Percentiles rank a stretch among this genome's conserved stretches.
Conservation (phyloP, 192 early-diverging fungal species). For the Umbelopsis ramanniana region DNA sequence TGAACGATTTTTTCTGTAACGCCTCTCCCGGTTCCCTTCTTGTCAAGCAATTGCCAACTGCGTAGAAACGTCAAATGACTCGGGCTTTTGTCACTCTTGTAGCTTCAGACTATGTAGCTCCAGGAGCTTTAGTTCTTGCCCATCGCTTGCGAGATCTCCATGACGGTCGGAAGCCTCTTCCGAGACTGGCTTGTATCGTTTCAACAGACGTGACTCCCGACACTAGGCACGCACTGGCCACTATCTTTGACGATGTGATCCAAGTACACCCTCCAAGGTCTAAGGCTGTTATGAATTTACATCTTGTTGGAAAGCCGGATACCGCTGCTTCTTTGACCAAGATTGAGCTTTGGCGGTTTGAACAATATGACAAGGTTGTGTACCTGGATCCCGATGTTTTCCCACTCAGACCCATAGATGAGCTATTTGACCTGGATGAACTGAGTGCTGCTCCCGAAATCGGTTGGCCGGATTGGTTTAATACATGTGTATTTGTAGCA, state of each 20-base stretch:
- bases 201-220: slow-evolving; percentile 62
- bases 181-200: slow-evolving; percentile 71
- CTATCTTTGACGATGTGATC: slow-evolving; percentile 74
- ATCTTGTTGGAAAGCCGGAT: slow-evolving; percentile 84
- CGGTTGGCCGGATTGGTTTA: slow-evolving; percentile 98
- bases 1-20: neutral
- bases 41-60: neutral
- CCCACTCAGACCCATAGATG: slow-evolving; percentile 78
- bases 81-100: slow-evolving; percentile 85
- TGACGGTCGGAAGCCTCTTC: slow-evolving; percentile 38
- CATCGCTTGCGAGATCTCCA: slow-evolving; percentile 71
- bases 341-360: slow-evolving; percentile 83
- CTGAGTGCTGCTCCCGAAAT: slow-evolving; percentile 91
- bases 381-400: slow-evolving; percentile 94
- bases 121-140: slow-evolving; percentile 81
- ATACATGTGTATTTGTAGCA: slow-evolving; percentile 91
- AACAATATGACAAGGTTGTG: slow-evolving; percentile 66
- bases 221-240: slow-evolving; percentile 57
- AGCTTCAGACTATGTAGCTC: slow-evolving; percentile 81
- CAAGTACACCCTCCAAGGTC: slow-evolving; percentile 68
- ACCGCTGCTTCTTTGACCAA: slow-evolving; percentile 90
- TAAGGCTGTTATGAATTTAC: slow-evolving; percentile 56
- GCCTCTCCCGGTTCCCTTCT: slow-evolving; percentile 1
- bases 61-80: neutral
- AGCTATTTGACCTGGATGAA: slow-evolving; percentile 69